Evolutionary conservation across 2,329 filamentous ascomycete genomes (phyloP), one percentile per base, ranked within the genome.

Genomic region (Aspergillus tubingensis): DNA sequence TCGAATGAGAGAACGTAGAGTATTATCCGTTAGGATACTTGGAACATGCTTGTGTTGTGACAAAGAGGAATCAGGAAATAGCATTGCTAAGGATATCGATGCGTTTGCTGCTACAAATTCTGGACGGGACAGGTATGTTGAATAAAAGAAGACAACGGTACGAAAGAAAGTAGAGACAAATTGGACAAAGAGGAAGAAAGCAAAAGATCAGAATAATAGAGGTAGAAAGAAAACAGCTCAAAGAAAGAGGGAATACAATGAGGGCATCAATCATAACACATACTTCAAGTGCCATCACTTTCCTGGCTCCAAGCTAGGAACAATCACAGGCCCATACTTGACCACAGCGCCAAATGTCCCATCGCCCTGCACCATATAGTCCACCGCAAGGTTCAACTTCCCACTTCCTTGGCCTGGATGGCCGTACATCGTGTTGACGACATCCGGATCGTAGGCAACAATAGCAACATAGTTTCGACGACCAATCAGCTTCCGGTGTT

Each of bases 331-430:
- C 0, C 95, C 95, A 75, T 96, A 99, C 80, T 99, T 99, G 67
- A 95, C 93, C 51, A 95, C 91, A 65, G 85, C 84, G 41, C 86
- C 90, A 76, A 90, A 94, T 1, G 87, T 85, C 0, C 91, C 90
- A 68, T 97, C 94, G 1, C 91, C 92, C 77, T 99, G 95, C 21
- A 99, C 94, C 76, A 99, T 91, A 75, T 97, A 99, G 76, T 99
- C 95, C 2, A 96, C 91, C 1, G 94, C 95, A 48, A 99, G 80
- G 77, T 91, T 96, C 70, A 99, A 74, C 80, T 88, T 91, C 5
- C 70, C 66, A 44, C 63, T 62, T 8, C 65, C 67, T 19, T 59
- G 65, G n/a, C 53, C 58, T 63, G 76, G 75, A 48, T 72, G 69
- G 6, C 76, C 75, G 62, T 75, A 80, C 13, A 71, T 73, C 3